Percentiles rank a stretch among this genome's conserved stretches.
Evolutionary conservation across 202 grass and related monocot species (phyloP).

Genomic region (Panicum virgatum): DNA sequence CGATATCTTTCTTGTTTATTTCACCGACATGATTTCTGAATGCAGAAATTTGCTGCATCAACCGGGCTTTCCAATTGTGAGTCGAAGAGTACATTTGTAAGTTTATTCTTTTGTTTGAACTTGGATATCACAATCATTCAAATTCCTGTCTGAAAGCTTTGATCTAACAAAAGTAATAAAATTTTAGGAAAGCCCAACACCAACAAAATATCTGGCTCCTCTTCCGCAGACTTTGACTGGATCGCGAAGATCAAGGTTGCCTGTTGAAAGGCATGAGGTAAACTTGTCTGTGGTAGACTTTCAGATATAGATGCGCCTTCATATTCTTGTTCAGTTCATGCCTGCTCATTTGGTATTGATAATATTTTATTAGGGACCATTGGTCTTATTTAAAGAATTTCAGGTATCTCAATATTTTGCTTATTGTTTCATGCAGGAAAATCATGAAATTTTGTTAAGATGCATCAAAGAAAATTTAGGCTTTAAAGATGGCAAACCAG

Average conservation of each 20-base stretch:
- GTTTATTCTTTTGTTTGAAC: conserved; percentile 40
- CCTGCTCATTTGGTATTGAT: conserved; percentile 6
- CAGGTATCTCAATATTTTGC: conserved; percentile 20
- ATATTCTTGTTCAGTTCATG: conserved; percentile 20
- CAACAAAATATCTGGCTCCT: conserved; percentile 68
- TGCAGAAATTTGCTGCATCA: conserved; percentile 69
- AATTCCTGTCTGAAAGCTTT: conserved; percentile 24
- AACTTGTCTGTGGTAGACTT: conserved; percentile 19
- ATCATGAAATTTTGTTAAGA: conserved; percentile 82
- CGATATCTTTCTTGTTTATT: conserved; percentile 29
- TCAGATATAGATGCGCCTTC: not conserved
- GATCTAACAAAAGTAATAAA: conserved; percentile 18
- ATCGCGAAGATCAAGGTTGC: conserved; percentile 62
- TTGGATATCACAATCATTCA: conserved; percentile 17
- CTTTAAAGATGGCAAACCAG: conserved; percentile 85
- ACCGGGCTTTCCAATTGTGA: conserved; percentile 52
- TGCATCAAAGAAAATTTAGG: conserved; percentile 95
- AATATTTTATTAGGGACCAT: conserved; percentile 24
- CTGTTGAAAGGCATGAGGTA: conserved; percentile 84
- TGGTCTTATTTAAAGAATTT: conserved; percentile 23
- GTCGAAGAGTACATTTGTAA: conserved; percentile 72
- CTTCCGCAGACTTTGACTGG: conserved; percentile 61
- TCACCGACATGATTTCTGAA: conserved; percentile 39
- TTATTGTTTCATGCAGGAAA: conserved; percentile 64
- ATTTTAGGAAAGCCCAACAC: conserved; percentile 74